A percentile compares a stretch with the other conserved stretches of the same genome.
Evolutionary conservation across 345 rosid species (phyloP).

Genomic region (Limnanthes douglasii): DNA sequence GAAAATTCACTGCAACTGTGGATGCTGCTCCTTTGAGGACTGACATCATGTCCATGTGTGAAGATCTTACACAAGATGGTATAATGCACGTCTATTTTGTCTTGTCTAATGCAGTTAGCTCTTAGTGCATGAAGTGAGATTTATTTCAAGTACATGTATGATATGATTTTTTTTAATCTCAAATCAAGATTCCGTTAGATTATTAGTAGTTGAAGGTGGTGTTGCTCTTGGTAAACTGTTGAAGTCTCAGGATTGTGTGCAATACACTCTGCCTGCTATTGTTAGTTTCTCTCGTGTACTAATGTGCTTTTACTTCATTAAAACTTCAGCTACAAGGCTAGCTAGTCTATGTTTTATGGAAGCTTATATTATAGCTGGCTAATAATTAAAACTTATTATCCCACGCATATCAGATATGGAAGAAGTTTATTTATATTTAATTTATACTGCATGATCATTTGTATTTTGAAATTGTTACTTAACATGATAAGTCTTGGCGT

Average conservation of each 20-base stretch:
- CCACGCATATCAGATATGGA: background rate
- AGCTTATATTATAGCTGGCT: too few species aligned
- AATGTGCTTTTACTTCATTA: background rate
- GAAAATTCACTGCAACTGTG: constrained; percentile 90
- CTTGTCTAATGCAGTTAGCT: background rate
- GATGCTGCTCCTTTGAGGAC: constrained; percentile 69
- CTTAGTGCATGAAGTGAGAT: background rate
- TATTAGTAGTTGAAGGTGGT: constrained; percentile 78
- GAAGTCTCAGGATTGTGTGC: constrained; percentile 62
- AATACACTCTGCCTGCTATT: constrained; percentile 58
- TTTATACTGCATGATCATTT: constrained; percentile 13
- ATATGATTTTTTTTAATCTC: constrained; percentile 10
- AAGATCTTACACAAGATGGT: constrained; percentile 97
- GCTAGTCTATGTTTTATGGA: too few species aligned
- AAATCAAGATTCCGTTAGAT: constrained; percentile 72
- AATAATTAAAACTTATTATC: too few species aligned
- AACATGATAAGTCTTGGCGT: constrained; percentile 97
- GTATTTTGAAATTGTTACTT: constrained; percentile 1
- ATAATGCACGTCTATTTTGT: constrained; percentile 5
- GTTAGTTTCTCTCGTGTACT: constrained; percentile 74
- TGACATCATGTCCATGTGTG: constrained; percentile 79
- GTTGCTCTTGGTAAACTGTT: constrained; percentile 65
- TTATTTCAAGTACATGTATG: background rate
- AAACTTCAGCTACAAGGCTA: background rate
- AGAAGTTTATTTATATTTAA: background rate